phyloP scores from a whole-genome alignment of 306 rosid species.

The Trifolium pratense region DNA sequence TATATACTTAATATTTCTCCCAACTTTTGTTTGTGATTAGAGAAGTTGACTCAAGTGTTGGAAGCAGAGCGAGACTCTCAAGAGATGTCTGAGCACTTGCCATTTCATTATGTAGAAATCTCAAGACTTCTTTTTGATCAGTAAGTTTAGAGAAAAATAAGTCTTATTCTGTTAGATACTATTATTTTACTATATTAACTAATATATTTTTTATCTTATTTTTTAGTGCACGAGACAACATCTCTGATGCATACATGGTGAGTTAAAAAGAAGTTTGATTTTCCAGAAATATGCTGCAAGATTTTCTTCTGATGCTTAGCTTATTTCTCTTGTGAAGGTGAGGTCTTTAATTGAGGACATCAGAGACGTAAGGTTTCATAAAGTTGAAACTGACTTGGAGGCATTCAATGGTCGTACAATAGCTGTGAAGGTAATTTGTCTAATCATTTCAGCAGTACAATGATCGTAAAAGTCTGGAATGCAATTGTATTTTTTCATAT shows the following conservation, averaged over 20 bases:
- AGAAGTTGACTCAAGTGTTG: conserved; percentile 80
- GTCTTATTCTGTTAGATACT: conserved; percentile 27
- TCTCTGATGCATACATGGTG: conserved; percentile 80
- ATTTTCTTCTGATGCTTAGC: conserved; percentile 36
- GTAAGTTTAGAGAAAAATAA: conserved; percentile 52
- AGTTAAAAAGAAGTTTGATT: conserved; percentile 48
- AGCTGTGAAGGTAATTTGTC: conserved; percentile 80
- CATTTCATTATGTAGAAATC: conserved; percentile 94
- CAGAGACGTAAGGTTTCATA: conserved; percentile 89
- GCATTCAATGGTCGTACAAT: conserved; percentile 83
- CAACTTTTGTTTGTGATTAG: conserved; percentile 51
- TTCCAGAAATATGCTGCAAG: conserved; percentile 26
- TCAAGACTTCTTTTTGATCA: conserved; percentile 78
- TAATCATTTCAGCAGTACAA: neutral
- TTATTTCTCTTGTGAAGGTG: conserved; percentile 56
- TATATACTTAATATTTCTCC: conserved; percentile 23
- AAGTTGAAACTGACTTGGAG: conserved; percentile 87
- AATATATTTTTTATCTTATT: conserved; percentile 34
- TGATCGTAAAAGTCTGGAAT: neutral
- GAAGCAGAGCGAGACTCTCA: conserved; percentile 91
- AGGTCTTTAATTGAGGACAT: conserved; percentile 94
- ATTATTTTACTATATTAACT: conserved; percentile 28
- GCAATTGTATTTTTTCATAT: no score
- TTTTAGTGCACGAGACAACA: conserved; percentile 82
- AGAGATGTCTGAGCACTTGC: conserved; percentile 81